Evolutionary conservation across 2,329 filamentous ascomycete species (phyloP).

Genomic region (Sordariomycetes sp.): DNA sequence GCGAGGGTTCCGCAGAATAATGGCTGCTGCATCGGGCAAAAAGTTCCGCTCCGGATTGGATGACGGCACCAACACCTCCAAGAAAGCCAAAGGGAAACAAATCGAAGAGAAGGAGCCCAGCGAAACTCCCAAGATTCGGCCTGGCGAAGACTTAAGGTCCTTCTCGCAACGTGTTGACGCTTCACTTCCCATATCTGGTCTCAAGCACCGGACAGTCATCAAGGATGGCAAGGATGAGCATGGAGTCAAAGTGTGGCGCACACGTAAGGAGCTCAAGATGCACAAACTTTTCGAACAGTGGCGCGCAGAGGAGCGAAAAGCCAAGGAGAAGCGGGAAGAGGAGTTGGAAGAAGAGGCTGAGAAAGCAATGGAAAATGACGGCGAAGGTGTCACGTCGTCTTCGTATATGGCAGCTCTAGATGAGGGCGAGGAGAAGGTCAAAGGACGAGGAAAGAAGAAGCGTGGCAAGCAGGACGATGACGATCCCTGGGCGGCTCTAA

Average conservation of each 20-base stretch:
- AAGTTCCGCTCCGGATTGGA: slow-evolving; percentile 57
- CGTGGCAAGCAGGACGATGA: slow-evolving; percentile 43
- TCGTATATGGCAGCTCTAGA: slow-evolving; percentile 31
- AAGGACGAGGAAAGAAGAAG: slow-evolving; percentile 31
- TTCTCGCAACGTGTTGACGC: slow-evolving; percentile 79
- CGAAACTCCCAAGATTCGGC: slow-evolving; percentile 61
- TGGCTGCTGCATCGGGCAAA: slow-evolving; percentile 61
- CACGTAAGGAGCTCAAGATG: slow-evolving; percentile 78
- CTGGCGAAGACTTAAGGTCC: slow-evolving; percentile 74
- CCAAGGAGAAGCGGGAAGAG: slow-evolving; percentile 56
- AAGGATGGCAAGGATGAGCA: slow-evolving; percentile 54
- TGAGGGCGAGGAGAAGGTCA: slow-evolving; percentile 17
- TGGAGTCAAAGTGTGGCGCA: slow-evolving; percentile 59
- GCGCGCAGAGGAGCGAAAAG: slow-evolving; percentile 55
- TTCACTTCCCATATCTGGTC: slow-evolving; percentile 64
- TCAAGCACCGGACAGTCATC: slow-evolving; percentile 50
- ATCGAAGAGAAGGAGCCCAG: slow-evolving; percentile 2
- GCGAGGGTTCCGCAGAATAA: slow-evolving; percentile 75
- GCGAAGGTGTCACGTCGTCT: slow-evolving; percentile 37
- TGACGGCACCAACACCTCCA: slow-evolving; percentile 42
- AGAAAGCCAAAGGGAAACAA: slow-evolving; percentile 12
- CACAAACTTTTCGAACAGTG: slow-evolving; percentile 74
- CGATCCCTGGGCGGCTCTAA: slow-evolving; percentile 72
- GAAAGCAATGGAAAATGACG: slow-evolving; percentile 50
- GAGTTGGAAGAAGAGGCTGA: slow-evolving; percentile 56